Base-by-base conservation (phyloP, 2,329 filamentous ascomycete genomes). In the Aspergillus sp. region DNA sequence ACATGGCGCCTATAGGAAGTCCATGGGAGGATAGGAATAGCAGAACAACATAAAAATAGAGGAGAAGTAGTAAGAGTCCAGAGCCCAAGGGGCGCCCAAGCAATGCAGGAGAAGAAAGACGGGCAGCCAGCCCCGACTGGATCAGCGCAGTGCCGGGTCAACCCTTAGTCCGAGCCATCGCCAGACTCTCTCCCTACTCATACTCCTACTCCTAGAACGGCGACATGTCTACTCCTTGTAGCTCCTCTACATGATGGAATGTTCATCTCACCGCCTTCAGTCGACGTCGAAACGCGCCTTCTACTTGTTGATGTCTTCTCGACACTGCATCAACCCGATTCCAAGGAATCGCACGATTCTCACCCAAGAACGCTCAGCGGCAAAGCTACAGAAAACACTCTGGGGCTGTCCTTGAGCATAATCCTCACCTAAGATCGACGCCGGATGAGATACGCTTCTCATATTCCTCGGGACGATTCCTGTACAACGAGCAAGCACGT, bases 1-100 rank as follows among this genome's bases (percentile, higher is more conserved):
- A 46, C 45, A 46, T 45, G 30, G 33, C 31, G 29, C 25, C 40
- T 42, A 49, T 29, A 35, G 31, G 38, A 29, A 36, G 44, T 41
- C 42, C 48, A 51, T 48, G 41, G 33, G 53, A 43, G 30, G 10
- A 25, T 25, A 13, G 15, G 16, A 30, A 29, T 29, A 38, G 11
- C 12, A n/a, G 24, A 40, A 31, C 26, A 26, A 33, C 36, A 36
- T 26, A 17, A 34, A 27, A 10, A n/a, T 14, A 30, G 14, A 13
- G 26, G 13, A 17, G 15, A 13, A 15, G 24, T 12, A n/a, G 14
- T 14, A 14, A n/a, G 26, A 15, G 31, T n/a, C n/a, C n/a, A n/a
- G n/a, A n/a, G n/a, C n/a, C n/a, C n/a, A n/a, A n/a, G n/a, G n/a
- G n/a, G n/a, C n/a, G 10, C 28, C 39, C 28, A 12, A 15, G 16